Evolutionary conservation across 2,329 filamentous ascomycete species (phyloP).

Genomic region (Calonectria henricotiae): DNA sequence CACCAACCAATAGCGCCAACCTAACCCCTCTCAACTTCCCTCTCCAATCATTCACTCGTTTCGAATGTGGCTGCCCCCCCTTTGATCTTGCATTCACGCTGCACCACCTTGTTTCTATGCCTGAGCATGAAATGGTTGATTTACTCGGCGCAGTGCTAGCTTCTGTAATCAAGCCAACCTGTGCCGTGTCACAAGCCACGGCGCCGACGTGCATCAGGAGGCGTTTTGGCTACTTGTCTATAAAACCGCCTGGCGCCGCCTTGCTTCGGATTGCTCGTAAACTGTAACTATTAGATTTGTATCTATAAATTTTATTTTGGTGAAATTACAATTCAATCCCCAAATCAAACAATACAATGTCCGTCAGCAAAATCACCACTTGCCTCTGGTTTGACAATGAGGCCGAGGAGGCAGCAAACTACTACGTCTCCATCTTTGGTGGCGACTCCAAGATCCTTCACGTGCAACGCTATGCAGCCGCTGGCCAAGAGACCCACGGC

Average conservation of each 20-base stretch:
- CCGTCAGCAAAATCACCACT: constrained; percentile 51
- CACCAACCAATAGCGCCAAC: constrained; percentile 23
- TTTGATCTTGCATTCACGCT: constrained; percentile 25
- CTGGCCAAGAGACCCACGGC: constrained; percentile 54
- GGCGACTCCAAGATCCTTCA: constrained; percentile 58
- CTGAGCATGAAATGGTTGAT: not conserved
- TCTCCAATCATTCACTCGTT: constrained; percentile 2
- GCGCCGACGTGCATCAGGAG: constrained; percentile 12
- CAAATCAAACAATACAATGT: constrained; percentile 37
- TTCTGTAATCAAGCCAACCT: not conserved
- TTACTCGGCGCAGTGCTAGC: not conserved
- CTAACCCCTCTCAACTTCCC: constrained; percentile 2
- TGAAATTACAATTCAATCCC: not conserved
- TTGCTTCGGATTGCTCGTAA: constrained; percentile 6
- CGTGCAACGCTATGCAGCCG: constrained; percentile 54
- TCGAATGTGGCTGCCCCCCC: constrained; percentile 24
- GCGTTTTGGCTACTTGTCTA: constrained; percentile 16
- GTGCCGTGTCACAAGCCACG: constrained; percentile 18
- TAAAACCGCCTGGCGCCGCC: constrained; percentile 5
- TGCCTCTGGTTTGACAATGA: constrained; percentile 63
- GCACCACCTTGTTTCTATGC: constrained; percentile 23
- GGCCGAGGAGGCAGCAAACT: constrained; percentile 62
- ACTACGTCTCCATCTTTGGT: constrained; percentile 62
- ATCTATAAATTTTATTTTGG: not conserved
- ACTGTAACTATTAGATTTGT: not conserved